Base-by-base conservation (phyloP, 108 stramenopile species). In the Stephanodiscus minutulus region DNA sequence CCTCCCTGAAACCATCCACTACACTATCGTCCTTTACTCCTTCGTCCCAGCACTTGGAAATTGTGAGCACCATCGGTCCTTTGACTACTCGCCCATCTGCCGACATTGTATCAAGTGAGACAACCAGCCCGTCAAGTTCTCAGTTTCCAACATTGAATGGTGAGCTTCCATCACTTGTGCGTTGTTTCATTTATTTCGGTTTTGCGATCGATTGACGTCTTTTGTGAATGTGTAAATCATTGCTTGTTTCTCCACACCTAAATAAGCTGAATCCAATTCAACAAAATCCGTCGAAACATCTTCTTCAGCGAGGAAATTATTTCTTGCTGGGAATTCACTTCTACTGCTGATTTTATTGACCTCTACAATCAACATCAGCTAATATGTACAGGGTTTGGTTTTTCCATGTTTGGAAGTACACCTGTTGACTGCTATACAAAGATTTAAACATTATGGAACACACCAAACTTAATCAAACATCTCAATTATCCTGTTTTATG, bases 271-370 rank as follows among this genome's bases (percentile, higher is more conserved):
- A 7, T 49, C 48, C 20, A 49, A 49, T 20, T 17, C 48, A 49
- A 49, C 48, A 49, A 9, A 49, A 49, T 49, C 48, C 48, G 20
- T 49, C 18, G 9, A 49, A 9, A 49, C 9, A 17, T 49, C 48
- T 49, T 20, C 48, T 49, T 49, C 48, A 49, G 48, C 48, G 48
- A 49, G 48, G 48, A 49, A 17, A 20, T 2, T 20, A 17, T 49
- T 49, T 49, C 48, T 49, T 49, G 17, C 48, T 49, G 48, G 48
- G 48, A 49, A 49, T 20, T 49, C 48, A 49, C 48, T 49, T 49
- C 48, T 9, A 49, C 48, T 49, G 48, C 20, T 49, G 48, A 49
- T 49, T 17, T 8, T 49, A 8, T 49, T 49, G 48, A 49, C 48
- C 48, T 49, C 20, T 49, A 49, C 9, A 49, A 49, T 8, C 48